phyloP scores from a whole-genome alignment of 1,284 basidiomycete genomes.

The Hemileia vastatrix region DNA sequence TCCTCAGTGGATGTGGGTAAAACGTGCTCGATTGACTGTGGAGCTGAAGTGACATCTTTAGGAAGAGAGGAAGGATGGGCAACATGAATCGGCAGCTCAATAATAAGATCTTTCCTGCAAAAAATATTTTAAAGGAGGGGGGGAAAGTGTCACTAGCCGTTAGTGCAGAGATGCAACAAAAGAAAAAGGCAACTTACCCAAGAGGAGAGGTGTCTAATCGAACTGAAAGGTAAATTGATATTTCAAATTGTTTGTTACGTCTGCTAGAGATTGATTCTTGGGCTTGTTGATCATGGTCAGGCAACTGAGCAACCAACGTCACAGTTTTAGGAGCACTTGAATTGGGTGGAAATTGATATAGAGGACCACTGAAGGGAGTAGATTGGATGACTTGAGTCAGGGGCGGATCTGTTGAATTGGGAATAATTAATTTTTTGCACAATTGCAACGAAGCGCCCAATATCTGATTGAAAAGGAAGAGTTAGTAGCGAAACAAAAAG shows the following conservation, averaged over 20 bases:
- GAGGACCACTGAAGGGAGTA: slow-evolving; percentile 28
- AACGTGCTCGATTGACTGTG: slow-evolving; percentile 9
- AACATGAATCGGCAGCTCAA: slow-evolving; percentile 37
- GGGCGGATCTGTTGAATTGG: slow-evolving; percentile 20
- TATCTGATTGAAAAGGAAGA: too few relatives aligned
- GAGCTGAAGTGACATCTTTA: slow-evolving; percentile 24
- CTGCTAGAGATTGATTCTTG: slow-evolving; percentile 23
- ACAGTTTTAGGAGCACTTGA: slow-evolving; percentile 22
- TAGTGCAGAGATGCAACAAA: background rate
- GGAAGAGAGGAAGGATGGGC: slow-evolving; percentile 35
- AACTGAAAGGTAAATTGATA: slow-evolving; percentile 30
- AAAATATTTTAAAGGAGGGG: too few relatives aligned
- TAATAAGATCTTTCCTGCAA: slow-evolving; percentile 28
- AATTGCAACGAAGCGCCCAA: too few relatives aligned
- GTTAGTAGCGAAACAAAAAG: too few relatives aligned
- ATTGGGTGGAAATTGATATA: slow-evolving; percentile 30
- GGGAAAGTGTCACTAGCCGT: background rate
- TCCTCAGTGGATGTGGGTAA: slow-evolving; percentile 1
- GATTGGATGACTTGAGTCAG: slow-evolving; percentile 27
- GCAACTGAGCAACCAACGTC: slow-evolving; percentile 23
- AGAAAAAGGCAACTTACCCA: slow-evolving; percentile 24
- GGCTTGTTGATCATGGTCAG: slow-evolving; percentile 12
- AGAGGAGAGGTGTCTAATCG: slow-evolving; percentile 32
- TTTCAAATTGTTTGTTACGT: slow-evolving; percentile 32
- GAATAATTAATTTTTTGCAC: slow-evolving; percentile 4